Percentiles rank a stretch among this genome's conserved stretches.
These are phyloP conservation scores for Daldinia eschscholtzii DNA, from an alignment of 2,329 filamentous ascomycete species.

Conservation along the genomic window DNA sequence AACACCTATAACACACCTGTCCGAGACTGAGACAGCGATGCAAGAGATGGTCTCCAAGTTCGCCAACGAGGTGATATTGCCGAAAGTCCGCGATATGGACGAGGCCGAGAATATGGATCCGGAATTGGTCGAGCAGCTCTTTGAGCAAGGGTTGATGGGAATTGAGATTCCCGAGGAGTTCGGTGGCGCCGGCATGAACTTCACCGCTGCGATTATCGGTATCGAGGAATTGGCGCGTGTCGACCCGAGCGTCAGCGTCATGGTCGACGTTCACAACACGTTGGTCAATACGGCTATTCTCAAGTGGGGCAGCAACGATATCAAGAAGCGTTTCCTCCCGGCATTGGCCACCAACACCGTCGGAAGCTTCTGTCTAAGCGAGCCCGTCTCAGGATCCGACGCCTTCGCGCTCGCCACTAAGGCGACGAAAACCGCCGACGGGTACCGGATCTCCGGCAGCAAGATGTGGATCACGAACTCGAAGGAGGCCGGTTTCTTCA, in stretches of 20 bases:
- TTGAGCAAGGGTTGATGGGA: slow-evolving; percentile 97
- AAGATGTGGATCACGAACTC: slow-evolving; percentile 99
- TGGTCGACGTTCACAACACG: slow-evolving; percentile 98
- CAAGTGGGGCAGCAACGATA: slow-evolving; percentile 81
- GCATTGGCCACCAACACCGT: slow-evolving; percentile 90
- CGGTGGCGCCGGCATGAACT: slow-evolving; percentile 98
- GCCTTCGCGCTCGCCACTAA: slow-evolving; percentile 95
- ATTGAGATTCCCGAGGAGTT: slow-evolving; percentile 98
- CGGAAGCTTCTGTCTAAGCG: slow-evolving; percentile 91
- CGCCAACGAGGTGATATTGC: slow-evolving; percentile 86
- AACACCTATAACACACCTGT: slow-evolving; percentile 92
- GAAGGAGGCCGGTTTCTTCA: slow-evolving; percentile 93
- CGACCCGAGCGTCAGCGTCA: slow-evolving; percentile 92
- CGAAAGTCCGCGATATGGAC: slow-evolving; percentile 96
- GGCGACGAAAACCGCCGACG: slow-evolving; percentile 83
- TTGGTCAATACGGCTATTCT: slow-evolving; percentile 93
- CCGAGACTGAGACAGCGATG: slow-evolving; percentile 91
- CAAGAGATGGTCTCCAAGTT: slow-evolving; percentile 91
- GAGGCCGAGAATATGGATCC: slow-evolving; percentile 96
- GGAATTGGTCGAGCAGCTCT: slow-evolving; percentile 87
- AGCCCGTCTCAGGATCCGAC: slow-evolving; percentile 93
- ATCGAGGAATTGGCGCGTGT: slow-evolving; percentile 97
- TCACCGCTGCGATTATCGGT: slow-evolving; percentile 93
- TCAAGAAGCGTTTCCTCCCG: slow-evolving; percentile 91
- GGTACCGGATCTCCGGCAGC: slow-evolving; percentile 88